Conservation (phyloP, 2,329 filamentous ascomycete genomes). For the Dendryphion nanum region DNA sequence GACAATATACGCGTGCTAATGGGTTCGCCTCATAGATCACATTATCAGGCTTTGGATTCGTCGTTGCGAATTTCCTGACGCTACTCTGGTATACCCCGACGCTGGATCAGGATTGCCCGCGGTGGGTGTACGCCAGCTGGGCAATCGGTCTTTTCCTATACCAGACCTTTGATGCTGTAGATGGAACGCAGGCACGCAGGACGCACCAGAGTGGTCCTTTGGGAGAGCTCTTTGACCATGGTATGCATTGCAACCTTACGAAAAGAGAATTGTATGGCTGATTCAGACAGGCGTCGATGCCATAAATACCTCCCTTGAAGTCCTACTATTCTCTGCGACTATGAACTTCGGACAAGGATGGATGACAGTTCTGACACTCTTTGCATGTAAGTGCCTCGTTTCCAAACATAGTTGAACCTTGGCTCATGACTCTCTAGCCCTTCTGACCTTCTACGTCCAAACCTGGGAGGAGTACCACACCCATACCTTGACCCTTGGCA, state of each 20-base stretch:
- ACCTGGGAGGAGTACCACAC: constrained; percentile 99
- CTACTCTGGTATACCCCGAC: constrained; percentile 95
- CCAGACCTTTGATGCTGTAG: constrained; percentile 97
- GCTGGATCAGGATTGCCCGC: constrained; percentile 86
- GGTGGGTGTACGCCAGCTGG: constrained; percentile 95
- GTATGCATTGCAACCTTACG: constrained; percentile 38
- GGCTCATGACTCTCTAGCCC: constrained; percentile 58
- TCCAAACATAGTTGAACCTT: too few relatives aligned
- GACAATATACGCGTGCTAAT: constrained; percentile 1
- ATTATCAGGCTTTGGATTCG: constrained; percentile 83
- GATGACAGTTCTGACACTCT: constrained; percentile 80
- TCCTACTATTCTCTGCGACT: constrained; percentile 84
- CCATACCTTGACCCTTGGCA: constrained; percentile 85
- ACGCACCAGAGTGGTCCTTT: constrained; percentile 90
- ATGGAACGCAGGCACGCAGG: constrained; percentile 87
- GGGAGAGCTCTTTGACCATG: constrained; percentile 96
- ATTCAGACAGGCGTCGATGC: constrained; percentile 73
- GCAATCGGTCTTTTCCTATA: constrained; percentile 88
- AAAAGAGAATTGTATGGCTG: constrained; percentile 2
- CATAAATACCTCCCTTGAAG: constrained; percentile 91
- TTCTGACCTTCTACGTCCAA: constrained; percentile 96
- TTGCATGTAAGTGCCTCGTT: constrained; percentile 64
- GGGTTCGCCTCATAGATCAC: constrained; percentile 63
- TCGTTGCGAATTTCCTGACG: constrained; percentile 85
- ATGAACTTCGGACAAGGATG: constrained; percentile 93